Percentiles rank a stretch among this genome's conserved stretches.
These are phyloP conservation scores for Termitomyces sp. DNA, from an alignment of 768 basidiomycete genomes.

Conservation along the genomic window DNA sequence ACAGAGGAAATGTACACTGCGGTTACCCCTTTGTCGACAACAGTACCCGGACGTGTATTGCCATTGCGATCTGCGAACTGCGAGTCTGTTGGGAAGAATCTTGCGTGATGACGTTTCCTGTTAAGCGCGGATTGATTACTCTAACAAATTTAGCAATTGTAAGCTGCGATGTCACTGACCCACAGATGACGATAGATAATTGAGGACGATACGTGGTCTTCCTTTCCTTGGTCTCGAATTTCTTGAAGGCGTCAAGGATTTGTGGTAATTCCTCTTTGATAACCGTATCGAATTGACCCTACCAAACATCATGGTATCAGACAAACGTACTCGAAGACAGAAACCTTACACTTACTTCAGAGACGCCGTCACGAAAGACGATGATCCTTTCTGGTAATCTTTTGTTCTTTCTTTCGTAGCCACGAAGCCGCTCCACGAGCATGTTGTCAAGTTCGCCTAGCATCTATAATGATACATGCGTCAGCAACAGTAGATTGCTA, in stretches of 20 bases:
- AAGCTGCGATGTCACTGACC: slow-evolving; percentile 23
- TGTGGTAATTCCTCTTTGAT: slow-evolving; percentile 54
- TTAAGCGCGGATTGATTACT: not conserved
- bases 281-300: slow-evolving; percentile 73
- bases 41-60: slow-evolving; percentile 74
- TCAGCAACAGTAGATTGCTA: not conserved
- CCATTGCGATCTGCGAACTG: slow-evolving; percentile 56
- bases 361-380: slow-evolving; percentile 79
- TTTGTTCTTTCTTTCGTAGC: slow-evolving; percentile 51
- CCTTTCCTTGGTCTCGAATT: slow-evolving; percentile 33
- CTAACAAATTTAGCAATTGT: not conserved
- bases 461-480: slow-evolving; percentile 44
- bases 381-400: slow-evolving; percentile 61
- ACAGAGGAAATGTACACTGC: slow-evolving; percentile 39
- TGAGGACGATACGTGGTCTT: slow-evolving; percentile 48
- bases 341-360: slow-evolving; percentile 44
- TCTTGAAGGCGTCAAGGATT: slow-evolving; percentile 56
- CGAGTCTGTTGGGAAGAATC: slow-evolving; percentile 52
- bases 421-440: slow-evolving; percentile 63
- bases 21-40: slow-evolving; percentile 76
- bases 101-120: slow-evolving; percentile 62
- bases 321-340: not conserved
- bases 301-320: slow-evolving; percentile 1
- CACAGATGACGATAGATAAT: slow-evolving; percentile 74
- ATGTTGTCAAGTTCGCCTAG: slow-evolving; percentile 58